Base-by-base conservation (phyloP, 768 basidiomycete species). In the Amanita inopinata region DNA sequence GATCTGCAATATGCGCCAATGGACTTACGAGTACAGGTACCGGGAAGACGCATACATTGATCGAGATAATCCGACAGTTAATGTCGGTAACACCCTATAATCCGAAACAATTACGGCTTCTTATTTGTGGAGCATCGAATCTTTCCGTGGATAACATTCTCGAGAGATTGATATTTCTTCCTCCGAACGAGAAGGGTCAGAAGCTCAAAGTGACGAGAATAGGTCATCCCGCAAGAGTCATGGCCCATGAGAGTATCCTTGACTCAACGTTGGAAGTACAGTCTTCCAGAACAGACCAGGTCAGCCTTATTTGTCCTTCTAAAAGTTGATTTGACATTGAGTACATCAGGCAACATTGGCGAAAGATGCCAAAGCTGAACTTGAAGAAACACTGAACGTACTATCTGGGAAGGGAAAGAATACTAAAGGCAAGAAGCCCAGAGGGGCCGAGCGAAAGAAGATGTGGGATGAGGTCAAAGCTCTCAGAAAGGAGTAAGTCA, bases 101-200 rank as follows among this genome's bases (percentile, higher is more conserved):
- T 47, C 67, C 71, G 10, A 74, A 70, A 47, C 66, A 76, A 2
- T 62, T 67, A 27, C 74, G 81, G 23, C 62, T 96, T 3, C 76
- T 97, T 9, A 81, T 97, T 3, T 96, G 93, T 53, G 91, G 92
- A 15, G 92, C 91, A 5, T 91, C 87, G 2, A 96, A 99, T 52
- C 68, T 99, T 38, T 85, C 93, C 1, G 90, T 96, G 1, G 96
- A 99, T 59, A 99, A 99, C 59, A 83, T 99, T 28, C 71, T 99
- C 9, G 83, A 93, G 51, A 73, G 96, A 14, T 69, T 99, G 7
- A 67, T 87, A 11, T 73, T 71, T 11, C 62, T 86, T 3, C 79
- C 82, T 9, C 47, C 61, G 0, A 51, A 60, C 1, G 71, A 71
- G 18, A 78, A 72, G 38, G 67, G 65, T 3, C 61, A 66, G 15